phyloP scores from a whole-genome alignment of 106 monocot genomes.

The Apostasia ramifera region DNA sequence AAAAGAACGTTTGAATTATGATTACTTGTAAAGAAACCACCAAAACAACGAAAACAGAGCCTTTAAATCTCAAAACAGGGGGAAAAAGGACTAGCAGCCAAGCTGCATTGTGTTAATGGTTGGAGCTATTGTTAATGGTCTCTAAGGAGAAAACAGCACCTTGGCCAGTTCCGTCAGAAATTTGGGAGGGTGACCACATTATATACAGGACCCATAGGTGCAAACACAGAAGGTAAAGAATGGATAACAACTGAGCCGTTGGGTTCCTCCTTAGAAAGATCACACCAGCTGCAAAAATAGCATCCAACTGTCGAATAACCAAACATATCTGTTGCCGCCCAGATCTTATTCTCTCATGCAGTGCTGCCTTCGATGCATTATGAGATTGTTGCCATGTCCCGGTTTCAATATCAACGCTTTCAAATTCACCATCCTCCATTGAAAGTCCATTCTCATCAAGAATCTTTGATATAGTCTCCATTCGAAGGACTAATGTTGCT shows the following conservation, averaged over 20 bases:
- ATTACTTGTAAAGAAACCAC: too few relatives aligned
- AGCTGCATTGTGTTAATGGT: not conserved
- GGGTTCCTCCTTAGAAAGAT: conserved; percentile 65
- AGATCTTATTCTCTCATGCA: conserved; percentile 37
- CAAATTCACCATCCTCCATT: conserved; percentile 6
- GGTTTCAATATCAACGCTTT: conserved; percentile 51
- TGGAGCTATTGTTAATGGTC: conserved; percentile 35
- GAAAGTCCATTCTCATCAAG: conserved; percentile 42
- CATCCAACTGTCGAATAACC: conserved; percentile 58
- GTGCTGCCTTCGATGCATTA: conserved; percentile 11
- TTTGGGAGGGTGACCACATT: conserved; percentile 37
- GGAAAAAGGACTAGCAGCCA: not conserved
- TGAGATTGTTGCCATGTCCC: conserved; percentile 19
- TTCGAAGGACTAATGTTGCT: conserved; percentile 59
- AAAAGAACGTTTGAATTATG: too few relatives aligned
- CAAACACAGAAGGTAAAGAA: conserved; percentile 57
- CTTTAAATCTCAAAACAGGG: too few relatives aligned
- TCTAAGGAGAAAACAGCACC: conserved; percentile 48
- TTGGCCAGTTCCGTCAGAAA: conserved; percentile 20
- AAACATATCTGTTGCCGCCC: conserved; percentile 47
- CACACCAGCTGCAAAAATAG: conserved; percentile 57
- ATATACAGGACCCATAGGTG: conserved; percentile 85
- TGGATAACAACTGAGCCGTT: conserved; percentile 37
- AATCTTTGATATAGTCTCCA: conserved; percentile 49
- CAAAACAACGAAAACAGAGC: too few relatives aligned